Base-by-base conservation (phyloP, 495 filamentous ascomycete species). In the Staphylotrichum tortipilum region DNA sequence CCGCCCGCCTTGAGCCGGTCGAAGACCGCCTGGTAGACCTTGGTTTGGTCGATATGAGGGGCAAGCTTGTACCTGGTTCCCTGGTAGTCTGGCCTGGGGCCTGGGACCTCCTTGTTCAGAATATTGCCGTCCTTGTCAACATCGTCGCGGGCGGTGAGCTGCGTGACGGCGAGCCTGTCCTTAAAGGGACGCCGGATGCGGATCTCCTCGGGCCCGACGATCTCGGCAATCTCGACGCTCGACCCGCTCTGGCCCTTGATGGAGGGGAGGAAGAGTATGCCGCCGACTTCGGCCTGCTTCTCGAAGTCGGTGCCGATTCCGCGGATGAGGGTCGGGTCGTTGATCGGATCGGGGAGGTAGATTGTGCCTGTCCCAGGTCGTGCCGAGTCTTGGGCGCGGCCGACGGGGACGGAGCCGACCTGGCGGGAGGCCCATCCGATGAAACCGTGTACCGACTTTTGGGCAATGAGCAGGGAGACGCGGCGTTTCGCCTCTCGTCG, bases 11-110 rank as follows among this genome's bases (percentile, higher is more conserved):
- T 84, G 23, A 99, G 75, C 19, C 85, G 76, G 43, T 80, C 76
- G 65, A 95, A 96, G 0, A 99, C 92, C 4, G 88, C 86, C 64
- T 95, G 78, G 63, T 97, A 99, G 26, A 99, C 92, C 47, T 85
- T 76, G 9, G 81, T 87, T 66, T 99, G 92, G 66, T 97, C 86
- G 18, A 97, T 88, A 64, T 97, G 91, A 12, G 92, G 92, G 2
- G 92, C 89, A 7, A 85, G 73, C 68, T 91, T 92, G 70, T 83
- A 97, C 43, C 79, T 84, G 11, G 80, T 84, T 6, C 92, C 92
- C 61, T 85, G 70, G 58, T 86, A 94, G 4, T 70, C 79, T 12
- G 78, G 73, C 41, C 66, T 71, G 12, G 71, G 57, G 12, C 81
- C 82, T 11, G 67, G 75, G 31, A 78, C 63, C 0, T 72, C 68